Percentiles rank a stretch among this genome's conserved stretches.
These are phyloP conservation scores for Lolium rigidum DNA, from an alignment of 176 grass and related monocot genomes.

Conservation along the genomic window DNA sequence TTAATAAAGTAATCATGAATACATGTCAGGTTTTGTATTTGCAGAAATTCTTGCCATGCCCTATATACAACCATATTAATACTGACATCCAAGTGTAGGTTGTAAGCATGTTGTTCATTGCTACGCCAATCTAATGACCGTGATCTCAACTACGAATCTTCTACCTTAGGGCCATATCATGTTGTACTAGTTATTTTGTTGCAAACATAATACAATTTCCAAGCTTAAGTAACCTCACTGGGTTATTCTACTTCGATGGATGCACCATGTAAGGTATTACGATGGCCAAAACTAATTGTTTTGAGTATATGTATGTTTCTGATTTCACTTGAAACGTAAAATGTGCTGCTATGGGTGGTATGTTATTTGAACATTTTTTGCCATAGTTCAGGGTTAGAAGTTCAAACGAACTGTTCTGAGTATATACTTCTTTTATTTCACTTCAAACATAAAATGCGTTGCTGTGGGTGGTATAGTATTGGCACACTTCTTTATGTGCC, in stretches of 20 bases:
- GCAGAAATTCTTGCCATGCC: neutral
- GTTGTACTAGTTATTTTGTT: neutral
- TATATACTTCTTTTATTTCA: constrained; percentile 18
- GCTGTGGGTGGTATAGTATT: neutral
- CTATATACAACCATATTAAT: constrained; percentile 19
- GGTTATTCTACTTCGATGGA: constrained; percentile 18
- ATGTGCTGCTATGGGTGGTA: constrained; percentile 8
- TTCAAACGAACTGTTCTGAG: neutral
- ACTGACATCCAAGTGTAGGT: neutral
- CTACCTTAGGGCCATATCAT: neutral
- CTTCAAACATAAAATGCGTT: constrained; percentile 30
- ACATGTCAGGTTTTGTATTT: constrained; percentile 11
- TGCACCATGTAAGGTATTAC: constrained; percentile 7
- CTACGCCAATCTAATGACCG: neutral
- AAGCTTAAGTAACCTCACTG: constrained; percentile 8
- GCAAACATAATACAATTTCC: constrained; percentile 18
- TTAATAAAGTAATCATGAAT: neutral
- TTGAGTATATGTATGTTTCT: constrained; percentile 20
- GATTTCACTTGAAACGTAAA: constrained; percentile 33
- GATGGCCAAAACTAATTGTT: neutral
- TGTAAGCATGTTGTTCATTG: constrained; percentile 9
- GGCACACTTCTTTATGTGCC: neutral
- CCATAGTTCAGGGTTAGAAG: neutral
- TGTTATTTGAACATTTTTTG: constrained; percentile 5
- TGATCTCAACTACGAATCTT: neutral